phyloP scores from a whole-genome alignment of 2,329 filamentous ascomycete genomes.

The Macrophomina phaseolina region DNA sequence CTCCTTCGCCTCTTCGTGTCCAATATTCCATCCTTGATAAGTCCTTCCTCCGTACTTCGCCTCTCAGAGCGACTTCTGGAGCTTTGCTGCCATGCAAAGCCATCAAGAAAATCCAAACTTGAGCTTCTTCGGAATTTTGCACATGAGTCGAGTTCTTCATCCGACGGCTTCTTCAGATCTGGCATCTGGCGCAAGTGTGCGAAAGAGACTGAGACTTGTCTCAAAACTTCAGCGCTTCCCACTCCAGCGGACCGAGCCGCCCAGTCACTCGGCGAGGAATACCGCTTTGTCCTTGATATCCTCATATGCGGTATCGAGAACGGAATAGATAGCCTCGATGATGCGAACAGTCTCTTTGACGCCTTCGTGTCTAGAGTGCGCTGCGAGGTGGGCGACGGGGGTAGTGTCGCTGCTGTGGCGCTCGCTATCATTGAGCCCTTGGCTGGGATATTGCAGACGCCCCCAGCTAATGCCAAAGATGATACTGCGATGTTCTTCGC shows the following conservation, averaged over 20 bases:
- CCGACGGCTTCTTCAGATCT: conserved; percentile 32
- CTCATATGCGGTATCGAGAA: conserved; percentile 62
- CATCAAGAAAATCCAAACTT: conserved; percentile 37
- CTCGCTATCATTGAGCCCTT: conserved; percentile 74
- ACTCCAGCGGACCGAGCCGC: neutral
- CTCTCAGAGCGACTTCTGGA: conserved; percentile 12
- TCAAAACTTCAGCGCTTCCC: neutral
- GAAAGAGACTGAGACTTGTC: neutral
- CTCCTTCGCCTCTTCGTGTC: conserved; percentile 67
- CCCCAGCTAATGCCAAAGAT: neutral
- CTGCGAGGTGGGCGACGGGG: conserved; percentile 63
- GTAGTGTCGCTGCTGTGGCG: conserved; percentile 70
- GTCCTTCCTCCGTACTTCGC: neutral
- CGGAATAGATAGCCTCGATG: conserved; percentile 34
- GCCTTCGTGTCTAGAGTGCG: conserved; percentile 52
- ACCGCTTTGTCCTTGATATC: conserved; percentile 71
- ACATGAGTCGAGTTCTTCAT: conserved; percentile 33
- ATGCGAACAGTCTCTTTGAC: conserved; percentile 57
- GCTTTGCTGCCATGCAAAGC: conserved; percentile 18
- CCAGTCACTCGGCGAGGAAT: conserved; percentile 66
- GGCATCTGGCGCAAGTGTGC: conserved; percentile 37
- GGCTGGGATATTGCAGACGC: conserved; percentile 51
- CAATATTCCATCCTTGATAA: conserved; percentile 31
- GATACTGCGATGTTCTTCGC: conserved; percentile 45
- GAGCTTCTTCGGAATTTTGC: conserved; percentile 47